Conservation (phyloP, 176 grass and related monocot genomes). For the Phyllostachys edulis region DNA sequence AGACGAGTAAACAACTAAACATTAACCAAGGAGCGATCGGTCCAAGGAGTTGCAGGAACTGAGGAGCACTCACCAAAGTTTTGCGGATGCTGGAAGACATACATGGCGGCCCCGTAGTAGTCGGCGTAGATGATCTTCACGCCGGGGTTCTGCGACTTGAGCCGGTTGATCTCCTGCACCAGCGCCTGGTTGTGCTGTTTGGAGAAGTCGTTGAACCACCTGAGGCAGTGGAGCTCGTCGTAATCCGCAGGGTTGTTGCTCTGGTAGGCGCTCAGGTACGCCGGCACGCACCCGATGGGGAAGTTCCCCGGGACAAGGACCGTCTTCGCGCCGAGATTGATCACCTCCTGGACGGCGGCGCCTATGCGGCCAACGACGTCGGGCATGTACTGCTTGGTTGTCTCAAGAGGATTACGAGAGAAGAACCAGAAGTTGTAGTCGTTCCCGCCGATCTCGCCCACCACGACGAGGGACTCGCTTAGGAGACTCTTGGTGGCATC, state of each 20-base stretch:
- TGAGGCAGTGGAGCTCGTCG: slow-evolving; percentile 42
- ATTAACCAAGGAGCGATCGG: no score
- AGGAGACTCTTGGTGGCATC: slow-evolving; percentile 20
- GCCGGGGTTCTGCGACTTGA: slow-evolving; percentile 19
- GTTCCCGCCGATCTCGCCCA: slow-evolving; percentile 76
- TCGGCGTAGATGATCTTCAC: slow-evolving; percentile 33
- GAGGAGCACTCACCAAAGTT: slow-evolving; percentile 22
- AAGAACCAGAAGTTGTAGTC: slow-evolving; percentile 61
- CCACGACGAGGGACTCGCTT: slow-evolving; percentile 32
- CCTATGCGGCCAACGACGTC: slow-evolving; percentile 31
- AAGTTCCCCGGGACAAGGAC: slow-evolving; percentile 50
- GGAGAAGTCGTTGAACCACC: slow-evolving; percentile 49
- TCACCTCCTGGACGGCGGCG: slow-evolving; percentile 30
- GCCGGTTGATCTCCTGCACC: not conserved
- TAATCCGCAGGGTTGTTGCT: slow-evolving; percentile 31
- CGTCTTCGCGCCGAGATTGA: slow-evolving; percentile 35
- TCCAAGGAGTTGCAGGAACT: not conserved
- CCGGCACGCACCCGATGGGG: slow-evolving; percentile 45
- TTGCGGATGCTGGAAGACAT: slow-evolving; percentile 8
- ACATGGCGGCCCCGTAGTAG: slow-evolving; percentile 20
- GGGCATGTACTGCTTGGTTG: not conserved
- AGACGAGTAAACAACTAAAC: no score
- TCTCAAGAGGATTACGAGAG: not conserved
- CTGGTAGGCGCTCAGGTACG: slow-evolving; percentile 11
- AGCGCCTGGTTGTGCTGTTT: slow-evolving; percentile 42